These are phyloP conservation scores for Wallacemonas collosoma DNA, from an alignment of 208 protist genomes.

Conservation along the genomic window DNA sequence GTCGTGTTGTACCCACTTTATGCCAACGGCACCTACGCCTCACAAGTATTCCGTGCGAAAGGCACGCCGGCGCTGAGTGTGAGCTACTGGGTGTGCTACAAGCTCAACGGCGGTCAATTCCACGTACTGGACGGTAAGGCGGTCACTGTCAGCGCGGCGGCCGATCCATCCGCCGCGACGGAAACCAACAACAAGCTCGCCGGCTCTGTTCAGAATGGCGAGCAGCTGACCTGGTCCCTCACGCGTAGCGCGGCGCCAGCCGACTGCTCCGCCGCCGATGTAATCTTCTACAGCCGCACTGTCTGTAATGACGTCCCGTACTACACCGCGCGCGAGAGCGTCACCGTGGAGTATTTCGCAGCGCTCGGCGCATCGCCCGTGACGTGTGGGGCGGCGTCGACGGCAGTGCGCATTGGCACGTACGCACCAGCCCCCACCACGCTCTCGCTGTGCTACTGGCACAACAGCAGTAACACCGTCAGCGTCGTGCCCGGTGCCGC, in stretches of 20 bases:
- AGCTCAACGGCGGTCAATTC: conserved; percentile 83
- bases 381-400: conserved; percentile 23
- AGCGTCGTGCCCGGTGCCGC: conserved; percentile 35
- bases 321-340: conserved; percentile 35
- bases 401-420: conserved; percentile 8
- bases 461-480: conserved; percentile 23
- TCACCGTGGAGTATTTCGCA: conserved; percentile 20
- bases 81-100: conserved; percentile 85
- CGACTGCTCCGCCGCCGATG: conserved; percentile 26
- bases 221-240: conserved; percentile 74
- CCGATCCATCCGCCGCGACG: conserved; percentile 50
- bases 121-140: conserved; percentile 48
- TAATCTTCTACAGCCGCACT: conserved; percentile 78
- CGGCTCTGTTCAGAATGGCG: conserved; percentile 29
- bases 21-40: conserved; percentile 75
- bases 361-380: conserved; percentile 31
- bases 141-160: conserved; percentile 32
- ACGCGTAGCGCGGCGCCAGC: conserved; percentile 19
- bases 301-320: conserved; percentile 76
- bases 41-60: conserved; percentile 45
- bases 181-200: conserved; percentile 33
- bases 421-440: background rate
- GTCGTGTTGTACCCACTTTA: conserved; percentile 46
- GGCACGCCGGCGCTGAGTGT: background rate
- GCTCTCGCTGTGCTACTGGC: conserved; percentile 72